Conservation (phyloP, 495 filamentous ascomycete genomes). For the Tuber aestivum region DNA sequence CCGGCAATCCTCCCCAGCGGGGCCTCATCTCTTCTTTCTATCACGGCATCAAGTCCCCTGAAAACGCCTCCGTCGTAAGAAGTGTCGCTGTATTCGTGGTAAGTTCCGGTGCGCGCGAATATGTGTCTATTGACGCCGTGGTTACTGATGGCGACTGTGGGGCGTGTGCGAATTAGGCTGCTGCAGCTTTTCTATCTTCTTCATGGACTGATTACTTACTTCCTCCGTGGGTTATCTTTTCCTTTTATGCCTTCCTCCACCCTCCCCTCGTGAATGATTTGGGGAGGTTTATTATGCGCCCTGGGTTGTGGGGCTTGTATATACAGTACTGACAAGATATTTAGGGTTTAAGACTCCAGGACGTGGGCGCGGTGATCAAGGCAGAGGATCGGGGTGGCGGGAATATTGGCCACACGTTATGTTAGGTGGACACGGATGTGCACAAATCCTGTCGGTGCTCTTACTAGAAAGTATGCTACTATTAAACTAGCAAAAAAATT, state of each 20-base stretch:
- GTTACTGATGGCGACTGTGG: neutral
- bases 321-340: neutral
- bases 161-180: conserved; percentile 7
- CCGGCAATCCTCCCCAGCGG: conserved; percentile 46
- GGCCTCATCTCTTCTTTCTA: conserved; percentile 53
- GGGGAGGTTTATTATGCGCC: neutral
- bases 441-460: neutral
- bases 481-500: neutral
- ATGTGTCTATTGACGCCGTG: neutral
- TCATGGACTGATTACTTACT: conserved; percentile 32
- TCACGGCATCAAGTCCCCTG: conserved; percentile 59
- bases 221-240: conserved; percentile 22
- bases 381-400: neutral
- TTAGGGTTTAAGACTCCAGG: neutral
- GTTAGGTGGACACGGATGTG: neutral
- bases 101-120: conserved; percentile 42
- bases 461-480: neutral
- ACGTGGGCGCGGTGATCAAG: neutral
- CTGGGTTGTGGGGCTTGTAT: neutral
- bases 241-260: neutral
- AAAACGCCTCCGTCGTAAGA: conserved; percentile 69
- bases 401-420: neutral
- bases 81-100: conserved; percentile 69
- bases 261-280: neutral
- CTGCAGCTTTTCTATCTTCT: conserved; percentile 25